phyloP scores from a whole-genome alignment of 306 rosid species.

The Psophocarpus tetragonolobus region DNA sequence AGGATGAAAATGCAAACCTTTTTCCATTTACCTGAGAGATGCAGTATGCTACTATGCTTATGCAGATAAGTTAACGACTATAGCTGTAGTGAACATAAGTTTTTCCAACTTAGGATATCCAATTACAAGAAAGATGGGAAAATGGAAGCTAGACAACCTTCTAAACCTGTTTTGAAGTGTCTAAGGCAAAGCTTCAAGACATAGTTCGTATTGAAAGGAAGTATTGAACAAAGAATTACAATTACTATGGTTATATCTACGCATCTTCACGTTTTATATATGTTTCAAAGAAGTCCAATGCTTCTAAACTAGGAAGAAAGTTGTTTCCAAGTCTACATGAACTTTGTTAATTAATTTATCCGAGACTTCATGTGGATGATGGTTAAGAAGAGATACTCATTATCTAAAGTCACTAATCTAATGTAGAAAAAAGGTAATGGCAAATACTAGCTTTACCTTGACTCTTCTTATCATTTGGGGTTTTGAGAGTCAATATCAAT shows the following conservation, averaged over 20 bases:
- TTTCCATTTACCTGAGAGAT: slow-evolving; percentile 17
- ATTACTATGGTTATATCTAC: slow-evolving; percentile 8
- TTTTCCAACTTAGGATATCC: slow-evolving; percentile 20
- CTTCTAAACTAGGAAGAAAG: slow-evolving; percentile 1
- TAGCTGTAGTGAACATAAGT: not conserved
- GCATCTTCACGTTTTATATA: not conserved
- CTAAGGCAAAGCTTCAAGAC: not conserved
- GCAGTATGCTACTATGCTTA: not conserved
- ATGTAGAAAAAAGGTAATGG: slow-evolving; percentile 22
- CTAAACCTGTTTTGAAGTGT: not conserved
- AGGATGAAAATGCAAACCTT: slow-evolving; percentile 25
- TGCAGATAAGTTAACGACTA: not conserved
- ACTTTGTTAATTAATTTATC: slow-evolving; percentile 10
- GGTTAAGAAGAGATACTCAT: slow-evolving; percentile 14
- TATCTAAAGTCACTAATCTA: slow-evolving; percentile 14
- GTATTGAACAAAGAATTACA: slow-evolving; percentile 12
- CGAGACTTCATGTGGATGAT: not conserved
- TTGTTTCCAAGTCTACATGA: not conserved
- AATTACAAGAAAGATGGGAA: not conserved
- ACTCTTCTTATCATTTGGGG: slow-evolving; percentile 73
- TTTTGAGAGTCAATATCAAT: slow-evolving; percentile 72
- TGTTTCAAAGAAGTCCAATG: not conserved
- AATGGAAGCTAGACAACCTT: slow-evolving; percentile 19
- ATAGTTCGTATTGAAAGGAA: not conserved
- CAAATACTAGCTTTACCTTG: slow-evolving; percentile 51